Percentiles rank a stretch among this genome's conserved stretches.
Evolutionary conservation across 768 basidiomycete genomes (phyloP).

Genomic region (Rhodocollybia butyracea): DNA sequence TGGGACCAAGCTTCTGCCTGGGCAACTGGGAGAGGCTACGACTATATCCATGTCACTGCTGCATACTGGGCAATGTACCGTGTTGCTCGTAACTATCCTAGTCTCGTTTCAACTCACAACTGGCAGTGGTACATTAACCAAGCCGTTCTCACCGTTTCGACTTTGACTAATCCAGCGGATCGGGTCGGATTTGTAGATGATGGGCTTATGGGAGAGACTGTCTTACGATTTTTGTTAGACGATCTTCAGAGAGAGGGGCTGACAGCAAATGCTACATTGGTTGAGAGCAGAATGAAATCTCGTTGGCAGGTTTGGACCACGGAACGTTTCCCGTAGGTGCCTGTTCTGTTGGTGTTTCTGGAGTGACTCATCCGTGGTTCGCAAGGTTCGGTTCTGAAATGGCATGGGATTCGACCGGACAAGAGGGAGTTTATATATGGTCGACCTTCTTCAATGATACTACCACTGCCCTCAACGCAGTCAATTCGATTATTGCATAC

Average conservation of each 20-base stretch:
- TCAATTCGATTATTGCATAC: slow-evolving; percentile 56
- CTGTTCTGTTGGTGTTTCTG: not conserved
- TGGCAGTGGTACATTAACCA: slow-evolving; percentile 61
- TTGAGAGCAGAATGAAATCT: slow-evolving; percentile 44
- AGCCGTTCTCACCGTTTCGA: slow-evolving; percentile 43
- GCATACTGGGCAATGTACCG: slow-evolving; percentile 58
- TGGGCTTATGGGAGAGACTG: slow-evolving; percentile 59
- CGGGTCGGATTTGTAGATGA: slow-evolving; percentile 41
- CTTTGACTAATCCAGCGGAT: slow-evolving; percentile 45
- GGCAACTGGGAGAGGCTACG: slow-evolving; percentile 38
- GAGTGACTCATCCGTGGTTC: not conserved
- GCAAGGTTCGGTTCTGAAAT: slow-evolving; percentile 55
- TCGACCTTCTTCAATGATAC: slow-evolving; percentile 51
- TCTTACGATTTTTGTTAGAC: slow-evolving; percentile 41
- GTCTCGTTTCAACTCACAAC: slow-evolving; percentile 39
- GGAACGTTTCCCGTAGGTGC: slow-evolving; percentile 47
- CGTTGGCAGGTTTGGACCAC: slow-evolving; percentile 44
- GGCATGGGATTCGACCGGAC: slow-evolving; percentile 55
- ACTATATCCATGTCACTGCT: slow-evolving; percentile 46
- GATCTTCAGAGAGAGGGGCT: slow-evolving; percentile 53
- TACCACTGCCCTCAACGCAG: slow-evolving; percentile 44
- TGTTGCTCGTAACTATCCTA: slow-evolving; percentile 54
- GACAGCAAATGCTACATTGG: slow-evolving; percentile 41
- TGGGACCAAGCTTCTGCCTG: slow-evolving; percentile 49
- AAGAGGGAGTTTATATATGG: slow-evolving; percentile 57